Evolutionary conservation across 306 rosid genomes (phyloP).

Genomic region (Cucumis melo): DNA sequence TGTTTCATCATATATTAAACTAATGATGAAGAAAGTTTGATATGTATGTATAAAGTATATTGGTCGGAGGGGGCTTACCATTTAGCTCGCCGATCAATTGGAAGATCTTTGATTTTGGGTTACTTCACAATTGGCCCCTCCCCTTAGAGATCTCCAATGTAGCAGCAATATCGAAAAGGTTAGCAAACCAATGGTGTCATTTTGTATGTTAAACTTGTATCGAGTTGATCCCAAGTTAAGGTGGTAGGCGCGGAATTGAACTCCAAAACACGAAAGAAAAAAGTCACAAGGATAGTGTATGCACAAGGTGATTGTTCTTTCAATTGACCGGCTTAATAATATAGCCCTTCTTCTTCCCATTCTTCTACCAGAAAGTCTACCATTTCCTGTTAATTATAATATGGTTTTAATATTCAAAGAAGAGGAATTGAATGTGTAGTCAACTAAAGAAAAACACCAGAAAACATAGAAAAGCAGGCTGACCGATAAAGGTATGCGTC

Average conservation of each 20-base stretch:
- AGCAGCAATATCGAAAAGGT: background rate
- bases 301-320: background rate
- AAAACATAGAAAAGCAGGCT: background rate
- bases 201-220: background rate
- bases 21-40: background rate
- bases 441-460: background rate
- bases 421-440: background rate
- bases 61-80: background rate
- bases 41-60: background rate
- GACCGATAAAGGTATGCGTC: slow-evolving; percentile 2
- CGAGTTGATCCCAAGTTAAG: background rate
- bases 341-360: slow-evolving; percentile 11
- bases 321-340: background rate
- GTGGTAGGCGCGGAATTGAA: background rate
- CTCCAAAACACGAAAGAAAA: background rate
- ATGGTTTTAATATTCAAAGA: background rate
- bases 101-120: background rate
- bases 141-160: background rate
- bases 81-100: background rate
- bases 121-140: background rate
- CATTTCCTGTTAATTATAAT: background rate
- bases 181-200: background rate
- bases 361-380: slow-evolving; percentile 10
- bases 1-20: background rate
- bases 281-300: background rate